Base-by-base conservation (phyloP, 2,329 filamentous ascomycete species). In the Myriosclerotinia curreyana region DNA sequence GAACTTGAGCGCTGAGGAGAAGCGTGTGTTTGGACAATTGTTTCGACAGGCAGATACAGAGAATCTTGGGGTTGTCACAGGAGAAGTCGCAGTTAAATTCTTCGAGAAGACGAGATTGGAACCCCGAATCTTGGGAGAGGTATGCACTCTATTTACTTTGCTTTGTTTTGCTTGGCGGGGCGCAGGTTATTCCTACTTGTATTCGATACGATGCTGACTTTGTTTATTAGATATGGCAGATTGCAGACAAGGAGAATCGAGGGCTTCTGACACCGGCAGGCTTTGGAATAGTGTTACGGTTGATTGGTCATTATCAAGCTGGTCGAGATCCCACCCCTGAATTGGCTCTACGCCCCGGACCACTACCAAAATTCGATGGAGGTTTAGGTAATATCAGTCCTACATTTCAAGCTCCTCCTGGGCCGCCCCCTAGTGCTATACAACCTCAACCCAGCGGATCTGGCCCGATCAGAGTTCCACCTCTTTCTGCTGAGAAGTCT, bases 261-360 rank as follows among this genome's bases (percentile, higher is more conserved):
- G 95, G 95, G 60, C 90, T 98, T 70, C 81, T 99, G 70, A 97
- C 93, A 42, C 92, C 92, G 25, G 86, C 92, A 50, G 95, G 94
- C 75, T 99, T 99, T 79, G 91, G 93, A 66, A 86, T 96, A 75
- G 95, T 96, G 65, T 79, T 99, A 75, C 86, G 95, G 73, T 86
- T 99, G 75, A 98, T 99, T 75, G 95, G 92, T 66, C 95, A 98
- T 79, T 93, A 92, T 69, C 95, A 99, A 79, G 91, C 89, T 69
- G 91, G 91, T 72, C 86, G 90, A 76, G 86, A 92, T 72, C 93
- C 93, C 6, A 88, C 88, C 31, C 80, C 87, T 46, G 91, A 96
- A 73, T 78, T 98, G 65, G 94, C 94, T 22, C 83, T 95, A 66
- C 89, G 92, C 75, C 90, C 88, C 69, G 94, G 89, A 20, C 94